Evolutionary conservation across 305 asterid genomes (phyloP), one percentile per base, ranked within the genome.

Genomic region (Nicotiana rustica): DNA sequence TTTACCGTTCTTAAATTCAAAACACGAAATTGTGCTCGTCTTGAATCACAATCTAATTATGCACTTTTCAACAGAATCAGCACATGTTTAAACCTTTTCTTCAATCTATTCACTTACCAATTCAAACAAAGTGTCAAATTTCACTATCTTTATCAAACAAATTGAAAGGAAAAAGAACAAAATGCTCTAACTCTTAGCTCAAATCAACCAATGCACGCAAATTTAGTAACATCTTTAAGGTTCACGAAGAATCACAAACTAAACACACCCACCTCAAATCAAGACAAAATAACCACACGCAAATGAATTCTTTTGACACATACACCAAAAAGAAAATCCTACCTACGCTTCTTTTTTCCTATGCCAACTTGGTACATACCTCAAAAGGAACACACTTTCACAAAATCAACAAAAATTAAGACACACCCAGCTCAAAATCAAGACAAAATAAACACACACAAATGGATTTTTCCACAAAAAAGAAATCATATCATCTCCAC

Each of bases 341-440:
- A 56, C 19, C 19, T 15, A 15, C n/a, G 61, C 19, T 2, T 41
- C 10, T 56, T 56, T 14, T 15, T 56, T 56, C 61, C 61, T 56
- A 4, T 56, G 18, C n/a, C 61, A 56, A 56, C 61, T 56, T 56
- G 61, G 61, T 56, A 56, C 61, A 55, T 55, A 55, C 18, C 60
- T 41, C 60, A 14, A 76, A 76, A 0, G 44, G 29, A 76, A 56
- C 79, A 55, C 29, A 49, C 1, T 81, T 52, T 29, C 31, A 77
- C 64, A 61, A 3, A 85, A 56, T 56, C 31, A 55, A 65, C 10
- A 1, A 33, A n/a, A 67, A 67, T 7, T 3, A 85, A 52, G 52
- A 1, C 49, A 60, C 14, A 17, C 57, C 78, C 67, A 82, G 68
- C 65, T 78, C 52, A 82, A 85, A 82, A 82, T 47, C 61, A 69